Conservation (phyloP, 495 filamentous ascomycete species). For the Penicillium coffeae region DNA sequence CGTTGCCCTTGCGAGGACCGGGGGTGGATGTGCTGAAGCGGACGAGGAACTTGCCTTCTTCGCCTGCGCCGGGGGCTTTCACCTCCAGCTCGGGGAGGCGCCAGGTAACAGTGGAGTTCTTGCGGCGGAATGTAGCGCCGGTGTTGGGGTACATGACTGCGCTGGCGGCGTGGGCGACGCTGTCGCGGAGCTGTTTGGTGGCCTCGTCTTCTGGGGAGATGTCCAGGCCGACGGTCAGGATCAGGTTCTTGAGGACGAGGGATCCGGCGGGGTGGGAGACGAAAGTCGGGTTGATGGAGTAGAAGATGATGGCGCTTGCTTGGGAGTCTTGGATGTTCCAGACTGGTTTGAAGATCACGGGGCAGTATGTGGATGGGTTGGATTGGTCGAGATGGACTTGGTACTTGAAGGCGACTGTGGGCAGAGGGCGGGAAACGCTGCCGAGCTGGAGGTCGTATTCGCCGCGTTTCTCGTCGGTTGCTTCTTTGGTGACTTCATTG, state of each 20-base stretch:
- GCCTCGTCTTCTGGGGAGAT: slow-evolving; percentile 36
- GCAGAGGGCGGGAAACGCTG: slow-evolving; percentile 61
- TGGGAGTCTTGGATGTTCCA: slow-evolving; percentile 85
- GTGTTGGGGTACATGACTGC: slow-evolving; percentile 47
- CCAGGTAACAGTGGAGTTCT: slow-evolving; percentile 87
- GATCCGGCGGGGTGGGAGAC: slow-evolving; percentile 35
- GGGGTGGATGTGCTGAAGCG: slow-evolving; percentile 73
- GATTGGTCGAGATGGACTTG: slow-evolving; percentile 74
- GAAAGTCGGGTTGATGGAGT: slow-evolving; percentile 77
- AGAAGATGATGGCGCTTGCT: slow-evolving; percentile 77
- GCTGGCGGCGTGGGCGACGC: slow-evolving; percentile 39
- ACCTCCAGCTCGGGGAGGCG: slow-evolving; percentile 75
- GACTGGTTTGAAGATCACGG: slow-evolving; percentile 70
- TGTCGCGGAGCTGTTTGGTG: slow-evolving; percentile 42
- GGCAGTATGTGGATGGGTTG: slow-evolving; percentile 62
- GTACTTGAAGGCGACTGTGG: slow-evolving; percentile 87
- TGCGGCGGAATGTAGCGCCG: slow-evolving; percentile 70
- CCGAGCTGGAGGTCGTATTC: slow-evolving; percentile 74
- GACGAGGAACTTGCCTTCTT: slow-evolving; percentile 68
- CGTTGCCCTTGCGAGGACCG: slow-evolving; percentile 68
- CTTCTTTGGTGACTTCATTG: slow-evolving; percentile 45
- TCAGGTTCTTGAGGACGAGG: slow-evolving; percentile 72
- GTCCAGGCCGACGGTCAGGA: slow-evolving; percentile 78
- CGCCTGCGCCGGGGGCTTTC: slow-evolving; percentile 28
- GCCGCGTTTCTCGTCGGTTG: slow-evolving; percentile 59